Conservation (phyloP, 345 rosid genomes). For the Ceriops zippeliana region DNA sequence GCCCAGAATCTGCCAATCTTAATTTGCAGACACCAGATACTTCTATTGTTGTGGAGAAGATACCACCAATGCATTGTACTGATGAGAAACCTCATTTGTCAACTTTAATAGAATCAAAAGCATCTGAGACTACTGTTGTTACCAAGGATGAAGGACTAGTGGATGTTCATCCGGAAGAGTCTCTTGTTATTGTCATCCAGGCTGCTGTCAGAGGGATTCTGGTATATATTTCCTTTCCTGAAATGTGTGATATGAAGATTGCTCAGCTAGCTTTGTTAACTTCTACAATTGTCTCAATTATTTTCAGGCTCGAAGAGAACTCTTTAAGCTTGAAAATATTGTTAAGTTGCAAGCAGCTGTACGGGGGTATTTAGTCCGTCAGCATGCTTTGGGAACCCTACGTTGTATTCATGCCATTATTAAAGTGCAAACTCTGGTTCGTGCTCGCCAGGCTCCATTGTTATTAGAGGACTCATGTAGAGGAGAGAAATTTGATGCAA, state of each 20-base stretch:
- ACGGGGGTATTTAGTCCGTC: constrained; percentile 89
- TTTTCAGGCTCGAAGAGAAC: constrained; percentile 59
- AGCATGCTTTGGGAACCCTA: constrained; percentile 77
- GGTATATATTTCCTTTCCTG: constrained; percentile 31
- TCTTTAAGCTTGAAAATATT: constrained; percentile 61
- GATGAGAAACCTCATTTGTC: constrained; percentile 44
- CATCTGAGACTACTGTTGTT: constrained; percentile 23
- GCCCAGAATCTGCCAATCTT: constrained; percentile 33
- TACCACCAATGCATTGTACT: constrained; percentile 23
- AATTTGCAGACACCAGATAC: constrained; percentile 34
- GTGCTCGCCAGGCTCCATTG: constrained; percentile 56
- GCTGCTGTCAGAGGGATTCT: constrained; percentile 50
- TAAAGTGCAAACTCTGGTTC: constrained; percentile 86
- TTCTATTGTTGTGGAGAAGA: constrained; percentile 33
- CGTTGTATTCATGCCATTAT: constrained; percentile 85
- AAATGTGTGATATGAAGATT: background rate
- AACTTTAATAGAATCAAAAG: constrained; percentile 26
- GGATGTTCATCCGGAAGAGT: constrained; percentile 36
- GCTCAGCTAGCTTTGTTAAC: background rate
- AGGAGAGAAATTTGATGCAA: constrained; percentile 20
- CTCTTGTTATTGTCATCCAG: constrained; percentile 50
- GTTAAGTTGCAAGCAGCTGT: constrained; percentile 88
- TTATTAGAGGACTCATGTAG: constrained; percentile 27
- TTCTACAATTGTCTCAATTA: background rate
- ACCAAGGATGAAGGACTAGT: constrained; percentile 27